Base-by-base conservation (phyloP, 2,329 filamentous ascomycete species). In the Pestalotiopsis sp. region DNA sequence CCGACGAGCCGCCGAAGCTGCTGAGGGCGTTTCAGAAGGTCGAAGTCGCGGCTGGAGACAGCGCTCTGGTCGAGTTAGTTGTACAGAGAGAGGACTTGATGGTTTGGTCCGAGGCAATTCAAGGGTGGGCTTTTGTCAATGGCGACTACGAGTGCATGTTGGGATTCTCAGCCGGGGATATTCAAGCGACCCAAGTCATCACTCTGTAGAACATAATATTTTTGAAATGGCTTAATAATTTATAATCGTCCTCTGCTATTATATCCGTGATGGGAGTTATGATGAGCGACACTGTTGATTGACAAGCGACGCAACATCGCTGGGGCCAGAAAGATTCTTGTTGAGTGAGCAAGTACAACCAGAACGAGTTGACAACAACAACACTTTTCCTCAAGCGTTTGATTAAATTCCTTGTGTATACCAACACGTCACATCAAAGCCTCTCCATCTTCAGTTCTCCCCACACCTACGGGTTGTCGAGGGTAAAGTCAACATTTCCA, bases 121-220 rank as follows among this genome's bases (percentile, higher is more conserved):
- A 56, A 12, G 20, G 60, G 6, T 68, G 67, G 67, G 20, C 31
- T 4, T 45, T 68, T 59, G 61, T 68, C 45, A 38, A 7, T 40
- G 67, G 67, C 6, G 58, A n/a, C 4, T 68, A 68, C n/a, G 38
- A 25, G 7, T 68, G 65, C 14, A 66, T 68, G 67, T 25, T 68
- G 45, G 67, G 67, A 17, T 69, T 68, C 41, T 69, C 68, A n/a
- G 60, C 56, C n/a, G 56, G 62, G 4, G 59, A 68, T 17, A 45
- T 56, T 13, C 23, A 13, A 3, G 11, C 57, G 57, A 92, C 92
- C 74, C 91, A 93, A 12, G 9, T 14, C 4, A 14, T 63, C 7
- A 41, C 7, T n/a, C 60, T 63, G 14, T 63, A 45, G 4, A 17
- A 17, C 6, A n/a, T 27, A 17, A 60, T 31, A 9, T 52, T n/a